Evolutionary conservation across 768 basidiomycete genomes (phyloP).

Genomic region (Scleroderma bovista): DNA sequence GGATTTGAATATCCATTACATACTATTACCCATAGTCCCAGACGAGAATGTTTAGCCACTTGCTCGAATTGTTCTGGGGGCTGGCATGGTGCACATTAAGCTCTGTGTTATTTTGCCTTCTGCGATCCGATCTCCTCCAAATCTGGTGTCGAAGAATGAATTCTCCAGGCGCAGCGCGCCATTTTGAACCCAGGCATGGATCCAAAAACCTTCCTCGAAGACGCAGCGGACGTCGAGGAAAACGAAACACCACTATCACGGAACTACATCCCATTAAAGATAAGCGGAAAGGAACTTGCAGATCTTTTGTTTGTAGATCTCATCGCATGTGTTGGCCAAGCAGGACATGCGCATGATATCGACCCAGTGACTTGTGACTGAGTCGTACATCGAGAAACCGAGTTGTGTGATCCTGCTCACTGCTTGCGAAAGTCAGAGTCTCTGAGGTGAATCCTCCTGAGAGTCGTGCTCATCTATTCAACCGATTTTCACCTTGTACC

Average conservation of each 20-base stretch:
- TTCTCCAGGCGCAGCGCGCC: constrained; percentile 59
- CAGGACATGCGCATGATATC: constrained; percentile 47
- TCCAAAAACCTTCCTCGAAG: constrained; percentile 8
- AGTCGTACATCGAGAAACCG: constrained; percentile 57
- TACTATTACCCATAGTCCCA: no score
- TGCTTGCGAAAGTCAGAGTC: constrained; percentile 34
- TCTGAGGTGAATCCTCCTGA: constrained; percentile 24
- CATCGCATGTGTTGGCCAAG: constrained; percentile 44
- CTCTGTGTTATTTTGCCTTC: constrained; percentile 37
- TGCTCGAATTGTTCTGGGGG: no score
- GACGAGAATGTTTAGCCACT: no score
- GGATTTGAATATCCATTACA: no score
- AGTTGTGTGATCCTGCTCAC: no score
- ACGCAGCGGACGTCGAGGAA: neutral
- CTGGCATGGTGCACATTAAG: no score
- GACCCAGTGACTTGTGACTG: constrained; percentile 50
- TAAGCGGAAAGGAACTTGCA: constrained; percentile 49
- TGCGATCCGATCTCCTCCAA: constrained; percentile 47
- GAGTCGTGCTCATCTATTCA: constrained; percentile 44
- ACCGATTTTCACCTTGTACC: no score
- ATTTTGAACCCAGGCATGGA: constrained; percentile 61
- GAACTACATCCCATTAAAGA: constrained; percentile 47
- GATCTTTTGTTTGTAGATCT: constrained; percentile 57
- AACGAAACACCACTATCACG: constrained; percentile 35
- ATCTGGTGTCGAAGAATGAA: constrained; percentile 55